Conservation (phyloP, 306 rosid species). For the Aeschynomene evenia region DNA sequence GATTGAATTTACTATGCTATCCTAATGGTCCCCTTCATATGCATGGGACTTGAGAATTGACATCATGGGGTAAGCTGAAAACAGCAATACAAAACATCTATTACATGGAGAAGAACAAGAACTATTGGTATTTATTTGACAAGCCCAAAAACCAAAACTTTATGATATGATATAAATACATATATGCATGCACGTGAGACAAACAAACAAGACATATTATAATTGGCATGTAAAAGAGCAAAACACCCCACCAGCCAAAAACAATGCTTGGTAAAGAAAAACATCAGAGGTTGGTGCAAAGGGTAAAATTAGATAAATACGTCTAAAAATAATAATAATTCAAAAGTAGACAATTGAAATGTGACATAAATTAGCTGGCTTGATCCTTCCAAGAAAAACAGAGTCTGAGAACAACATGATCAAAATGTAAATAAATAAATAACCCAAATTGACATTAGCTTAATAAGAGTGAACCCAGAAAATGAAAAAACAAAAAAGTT, state of each 20-base stretch:
- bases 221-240: not conserved
- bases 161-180: not conserved
- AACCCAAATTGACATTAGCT: not conserved
- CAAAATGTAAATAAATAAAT: not conserved
- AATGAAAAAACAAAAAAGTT: no score
- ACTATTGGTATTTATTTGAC: not conserved
- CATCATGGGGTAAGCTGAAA: not conserved
- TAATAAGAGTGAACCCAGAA: not conserved
- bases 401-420: not conserved
- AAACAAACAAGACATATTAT: not conserved
- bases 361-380: not conserved
- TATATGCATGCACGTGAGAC: not conserved
- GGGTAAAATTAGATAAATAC: not conserved
- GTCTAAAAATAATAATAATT: not conserved
- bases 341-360: not conserved
- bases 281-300: not conserved
- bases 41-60: not conserved
- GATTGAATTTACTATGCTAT: not conserved
- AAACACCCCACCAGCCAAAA: not conserved
- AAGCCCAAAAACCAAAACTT: not conserved
- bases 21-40: not conserved
- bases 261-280: not conserved
- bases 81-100: not conserved
- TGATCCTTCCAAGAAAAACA: not conserved
- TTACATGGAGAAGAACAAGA: not conserved